These are phyloP conservation scores for Coelastrella sp. DNA, from an alignment of 139 green algal genomes.

Conservation along the genomic window DNA sequence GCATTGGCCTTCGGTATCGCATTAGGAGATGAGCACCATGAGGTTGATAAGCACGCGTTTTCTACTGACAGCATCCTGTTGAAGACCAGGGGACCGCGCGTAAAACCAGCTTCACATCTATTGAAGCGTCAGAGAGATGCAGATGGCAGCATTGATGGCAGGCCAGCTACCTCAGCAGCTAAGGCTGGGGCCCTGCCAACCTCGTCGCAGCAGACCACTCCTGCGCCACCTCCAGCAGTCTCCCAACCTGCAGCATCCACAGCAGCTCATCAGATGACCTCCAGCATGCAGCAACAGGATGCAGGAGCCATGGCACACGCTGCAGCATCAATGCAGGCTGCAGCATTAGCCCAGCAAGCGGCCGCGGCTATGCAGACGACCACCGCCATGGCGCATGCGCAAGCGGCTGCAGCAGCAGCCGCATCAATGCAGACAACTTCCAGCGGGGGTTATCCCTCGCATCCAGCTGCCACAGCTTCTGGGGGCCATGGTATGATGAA, in stretches of 20 bases:
- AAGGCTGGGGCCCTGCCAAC: not conserved
- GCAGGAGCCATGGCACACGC: not conserved
- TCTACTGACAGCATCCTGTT: not conserved
- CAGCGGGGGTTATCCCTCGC: constrained; percentile 9
- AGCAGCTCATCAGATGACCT: not conserved
- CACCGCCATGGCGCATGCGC: not conserved
- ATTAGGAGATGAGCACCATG: not conserved
- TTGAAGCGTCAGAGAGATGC: not conserved
- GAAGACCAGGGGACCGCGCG: not conserved
- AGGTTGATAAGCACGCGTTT: not conserved
- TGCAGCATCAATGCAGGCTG: constrained; percentile 20
- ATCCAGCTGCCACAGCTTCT: constrained; percentile 18
- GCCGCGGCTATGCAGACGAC: not conserved
- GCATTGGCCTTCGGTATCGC: constrained; percentile 19
- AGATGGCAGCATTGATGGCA: not conserved
- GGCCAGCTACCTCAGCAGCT: constrained; percentile 1
- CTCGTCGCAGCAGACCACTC: not conserved
- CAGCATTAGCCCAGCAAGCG: not conserved
- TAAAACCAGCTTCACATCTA: not conserved
- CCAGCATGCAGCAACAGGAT: constrained; percentile 7
- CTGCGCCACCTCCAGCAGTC: not conserved
- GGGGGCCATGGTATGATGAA: not conserved
- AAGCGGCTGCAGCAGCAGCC: constrained; percentile 24
- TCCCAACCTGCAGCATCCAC: not conserved
- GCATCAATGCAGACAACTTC: constrained; percentile 4